These are phyloP conservation scores for Euphorbia peplus DNA, from an alignment of 345 rosid species.

Conservation along the genomic window DNA sequence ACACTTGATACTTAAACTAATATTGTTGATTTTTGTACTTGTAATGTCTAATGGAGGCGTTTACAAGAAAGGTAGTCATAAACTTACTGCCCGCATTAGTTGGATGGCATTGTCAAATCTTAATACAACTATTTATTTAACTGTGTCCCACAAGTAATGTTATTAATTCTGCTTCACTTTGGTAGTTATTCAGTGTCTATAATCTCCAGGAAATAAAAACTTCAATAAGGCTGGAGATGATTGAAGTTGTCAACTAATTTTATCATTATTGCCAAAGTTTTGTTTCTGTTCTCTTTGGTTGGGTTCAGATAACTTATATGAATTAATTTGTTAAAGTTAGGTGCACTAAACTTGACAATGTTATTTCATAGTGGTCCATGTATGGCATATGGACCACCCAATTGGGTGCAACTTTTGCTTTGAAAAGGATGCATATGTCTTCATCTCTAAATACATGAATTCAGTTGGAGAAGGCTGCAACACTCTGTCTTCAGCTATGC, in stretches of 20 bases:
- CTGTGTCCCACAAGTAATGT: neutral
- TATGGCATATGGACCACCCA: neutral
- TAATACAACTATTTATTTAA: neutral
- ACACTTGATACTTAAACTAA: neutral
- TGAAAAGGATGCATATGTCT: neutral
- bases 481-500: neutral
- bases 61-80: neutral
- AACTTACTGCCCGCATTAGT: neutral
- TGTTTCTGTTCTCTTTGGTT: neutral
- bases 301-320: neutral
- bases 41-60: neutral
- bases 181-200: neutral
- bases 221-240: neutral
- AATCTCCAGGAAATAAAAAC: neutral
- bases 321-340: neutral
- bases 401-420: no score
- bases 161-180: neutral
- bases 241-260: neutral
- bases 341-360: slow-evolving; percentile 1
- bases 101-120: neutral
- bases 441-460: neutral
- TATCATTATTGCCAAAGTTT: neutral
- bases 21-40: neutral
- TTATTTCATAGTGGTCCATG: neutral
- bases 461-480: neutral